Percentiles rank a stretch among this genome's conserved stretches.
Evolutionary conservation across 805 yeast species (phyloP).

Genomic region (Alloascoidea africana): DNA sequence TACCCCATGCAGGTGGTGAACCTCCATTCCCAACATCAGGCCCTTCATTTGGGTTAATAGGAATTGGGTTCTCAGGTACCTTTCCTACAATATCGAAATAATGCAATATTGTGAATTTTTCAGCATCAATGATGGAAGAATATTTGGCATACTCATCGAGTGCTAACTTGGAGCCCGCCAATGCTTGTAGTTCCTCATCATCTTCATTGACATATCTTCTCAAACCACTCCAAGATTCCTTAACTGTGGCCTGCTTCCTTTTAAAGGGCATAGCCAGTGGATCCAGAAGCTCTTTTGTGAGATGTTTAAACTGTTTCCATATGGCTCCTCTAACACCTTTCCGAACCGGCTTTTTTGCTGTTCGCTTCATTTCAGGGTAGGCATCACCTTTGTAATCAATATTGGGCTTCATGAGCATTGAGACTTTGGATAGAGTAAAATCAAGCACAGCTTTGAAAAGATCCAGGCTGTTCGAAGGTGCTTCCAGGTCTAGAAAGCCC

Average conservation of each 20-base stretch:
- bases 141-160: slow-evolving; percentile 71
- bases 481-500: slow-evolving; percentile 42
- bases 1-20: slow-evolving; percentile 40
- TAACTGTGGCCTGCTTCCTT: too few species aligned
- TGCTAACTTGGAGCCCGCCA: slow-evolving; percentile 16
- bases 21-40: slow-evolving; percentile 48
- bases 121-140: slow-evolving; percentile 52
- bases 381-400: slow-evolving; percentile 34
- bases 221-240: slow-evolving; percentile 62
- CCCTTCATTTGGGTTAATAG: slow-evolving; percentile 21
- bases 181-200: slow-evolving; percentile 14
- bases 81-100: slow-evolving; percentile 62
- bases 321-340: neutral
- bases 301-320: neutral
- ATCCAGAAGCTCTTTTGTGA: slow-evolving; percentile 5
- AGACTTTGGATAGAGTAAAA: slow-evolving; percentile 33
- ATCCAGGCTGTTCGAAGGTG: slow-evolving; percentile 38
- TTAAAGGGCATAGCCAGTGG: slow-evolving; percentile 4
- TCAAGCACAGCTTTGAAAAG: slow-evolving; percentile 31
- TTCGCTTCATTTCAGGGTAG: slow-evolving; percentile 3
- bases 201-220: slow-evolving; percentile 42
- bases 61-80: slow-evolving; percentile 25
- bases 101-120: slow-evolving; percentile 35
- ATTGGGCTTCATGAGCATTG: slow-evolving; percentile 54
- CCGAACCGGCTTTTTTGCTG: slow-evolving; percentile 5